Percentiles rank a stretch among this genome's conserved stretches.
These are phyloP conservation scores for Dentipellis sp. DNA, from an alignment of 768 basidiomycete genomes.

Conservation along the genomic window DNA sequence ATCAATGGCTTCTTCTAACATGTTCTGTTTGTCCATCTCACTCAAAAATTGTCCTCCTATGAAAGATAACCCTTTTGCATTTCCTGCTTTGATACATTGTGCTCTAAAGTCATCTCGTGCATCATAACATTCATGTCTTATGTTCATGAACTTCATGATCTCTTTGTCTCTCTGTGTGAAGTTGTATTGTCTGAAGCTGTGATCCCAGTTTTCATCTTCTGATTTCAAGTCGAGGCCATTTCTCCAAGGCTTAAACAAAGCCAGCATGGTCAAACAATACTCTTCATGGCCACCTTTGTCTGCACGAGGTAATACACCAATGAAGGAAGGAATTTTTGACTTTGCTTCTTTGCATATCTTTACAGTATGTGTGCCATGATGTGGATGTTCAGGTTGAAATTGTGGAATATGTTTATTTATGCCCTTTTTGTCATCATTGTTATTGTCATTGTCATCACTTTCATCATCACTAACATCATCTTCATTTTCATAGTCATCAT, in stretches of 20 bases:
- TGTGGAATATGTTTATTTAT: too few relatives aligned
- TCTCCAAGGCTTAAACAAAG: conserved; percentile 9
- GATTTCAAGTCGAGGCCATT: conserved; percentile 1
- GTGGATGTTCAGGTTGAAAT: too few relatives aligned
- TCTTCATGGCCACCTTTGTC: too few relatives aligned
- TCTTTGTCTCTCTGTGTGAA: conserved; percentile 12
- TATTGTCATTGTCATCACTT: too few relatives aligned
- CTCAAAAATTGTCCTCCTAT: neutral
- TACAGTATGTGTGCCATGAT: too few relatives aligned
- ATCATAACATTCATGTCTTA: conserved; percentile 29
- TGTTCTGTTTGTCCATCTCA: neutral
- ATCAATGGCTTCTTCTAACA: neutral
- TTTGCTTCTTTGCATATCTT: too few relatives aligned
- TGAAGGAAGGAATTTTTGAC: too few relatives aligned
- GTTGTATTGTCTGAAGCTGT: conserved; percentile 11
- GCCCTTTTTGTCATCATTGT: too few relatives aligned
- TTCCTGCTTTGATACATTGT: conserved; percentile 4
- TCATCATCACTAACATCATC: too few relatives aligned
- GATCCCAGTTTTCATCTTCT: conserved; percentile 15
- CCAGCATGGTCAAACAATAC: conserved; percentile 12
- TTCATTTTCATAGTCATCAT: too few relatives aligned
- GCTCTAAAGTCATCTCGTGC: conserved; percentile 24
- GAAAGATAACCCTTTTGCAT: neutral
- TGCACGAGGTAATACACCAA: too few relatives aligned
- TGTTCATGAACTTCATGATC: conserved; percentile 23